Percentiles rank a stretch among this genome's conserved stretches.
These are phyloP conservation scores for Exsudoporus floridanus DNA, from an alignment of 1,284 basidiomycete genomes.

Conservation along the genomic window DNA sequence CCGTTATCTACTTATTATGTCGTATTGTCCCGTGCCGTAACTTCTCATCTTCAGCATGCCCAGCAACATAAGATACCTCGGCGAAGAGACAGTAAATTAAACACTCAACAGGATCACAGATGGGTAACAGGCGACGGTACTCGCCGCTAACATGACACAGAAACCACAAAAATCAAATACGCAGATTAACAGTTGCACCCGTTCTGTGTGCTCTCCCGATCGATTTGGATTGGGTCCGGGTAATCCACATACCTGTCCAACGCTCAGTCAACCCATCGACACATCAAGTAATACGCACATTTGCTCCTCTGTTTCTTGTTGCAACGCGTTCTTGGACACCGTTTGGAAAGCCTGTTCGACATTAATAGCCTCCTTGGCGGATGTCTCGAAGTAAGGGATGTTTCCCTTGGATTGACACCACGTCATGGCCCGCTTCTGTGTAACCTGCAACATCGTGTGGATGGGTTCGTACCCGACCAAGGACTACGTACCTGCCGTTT, in stretches of 20 bases:
- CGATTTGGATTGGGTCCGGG: conserved; percentile 97
- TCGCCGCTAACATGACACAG: conserved; percentile 28
- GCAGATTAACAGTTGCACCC: conserved; percentile 83
- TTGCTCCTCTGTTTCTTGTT: conserved; percentile 96
- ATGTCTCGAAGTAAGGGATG: conserved; percentile 99
- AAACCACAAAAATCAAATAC: conserved; percentile 28
- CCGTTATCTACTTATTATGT: conserved; percentile 17
- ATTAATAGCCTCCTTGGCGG: conserved; percentile 99
- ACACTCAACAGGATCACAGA: conserved; percentile 36
- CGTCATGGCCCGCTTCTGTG: conserved; percentile 99
- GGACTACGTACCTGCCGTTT: conserved; percentile 81
- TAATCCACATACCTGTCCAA: conserved; percentile 89
- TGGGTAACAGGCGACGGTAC: conserved; percentile 33
- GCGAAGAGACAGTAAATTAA: conserved; percentile 31
- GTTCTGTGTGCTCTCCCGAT: conserved; percentile 88
- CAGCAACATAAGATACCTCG: conserved; percentile 26
- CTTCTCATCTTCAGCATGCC: conserved; percentile 12
- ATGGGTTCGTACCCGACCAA: background rate
- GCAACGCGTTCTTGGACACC: conserved; percentile 96
- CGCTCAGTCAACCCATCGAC: conserved; percentile 15
- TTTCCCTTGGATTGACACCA: conserved; percentile 99
- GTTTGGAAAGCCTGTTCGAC: conserved; percentile 99
- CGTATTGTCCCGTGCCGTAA: conserved; percentile 14
- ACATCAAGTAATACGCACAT: conserved; percentile 56
- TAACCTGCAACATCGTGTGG: conserved; percentile 59